Evolutionary conservation across 2,329 filamentous ascomycete genomes (phyloP), one percentile per base, ranked within the genome.

Genomic region (Fusarium austroafricanum): DNA sequence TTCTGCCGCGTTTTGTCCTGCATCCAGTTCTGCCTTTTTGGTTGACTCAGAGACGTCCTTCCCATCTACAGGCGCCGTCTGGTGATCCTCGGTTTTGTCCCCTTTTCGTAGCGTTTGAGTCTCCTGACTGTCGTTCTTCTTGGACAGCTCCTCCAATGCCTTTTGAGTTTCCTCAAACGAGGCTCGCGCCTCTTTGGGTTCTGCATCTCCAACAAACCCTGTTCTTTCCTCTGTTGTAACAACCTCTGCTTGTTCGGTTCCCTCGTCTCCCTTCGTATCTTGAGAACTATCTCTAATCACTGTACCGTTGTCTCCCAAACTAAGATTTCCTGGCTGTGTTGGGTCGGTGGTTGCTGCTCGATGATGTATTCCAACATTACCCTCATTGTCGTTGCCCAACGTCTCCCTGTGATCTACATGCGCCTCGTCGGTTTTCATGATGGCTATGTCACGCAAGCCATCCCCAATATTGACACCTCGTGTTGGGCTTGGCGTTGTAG

Each of bases 1-100:
- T 57, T 73, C 55, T 58, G 58, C 49, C 55, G 55, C 47, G 40
- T 58, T 59, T 44, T 47, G 59, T 57, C 52, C 46, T 28, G 51
- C 43, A 35, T 50, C 57, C 61, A 37, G 46, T 56, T 64, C 59
- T 58, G 58, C 40, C 47, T 59, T 61, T 42, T 31, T 40, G 52
- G 40, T 54, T 40, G 46, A 39, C 37, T 59, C 65, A 33, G 47
- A 46, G 33, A 49, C 37, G 37, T 43, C 28, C 26, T 44, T 49
- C 23, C 37, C 57, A 14, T 44, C 23, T n/a, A 35, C 23, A 11
- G 37, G 31, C 33, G 44, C 37, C 17, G 38, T 38, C 61, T 56
- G 56, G 28, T 46, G 43, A 40, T 45, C 21, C 31, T 64, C 49
- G 62, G 55, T 42, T 46, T 51, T 52, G 14, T 44, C 46, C 37